phyloP scores from a whole-genome alignment of 2,329 filamentous ascomycete genomes.

The Acrocalymma vagum region DNA sequence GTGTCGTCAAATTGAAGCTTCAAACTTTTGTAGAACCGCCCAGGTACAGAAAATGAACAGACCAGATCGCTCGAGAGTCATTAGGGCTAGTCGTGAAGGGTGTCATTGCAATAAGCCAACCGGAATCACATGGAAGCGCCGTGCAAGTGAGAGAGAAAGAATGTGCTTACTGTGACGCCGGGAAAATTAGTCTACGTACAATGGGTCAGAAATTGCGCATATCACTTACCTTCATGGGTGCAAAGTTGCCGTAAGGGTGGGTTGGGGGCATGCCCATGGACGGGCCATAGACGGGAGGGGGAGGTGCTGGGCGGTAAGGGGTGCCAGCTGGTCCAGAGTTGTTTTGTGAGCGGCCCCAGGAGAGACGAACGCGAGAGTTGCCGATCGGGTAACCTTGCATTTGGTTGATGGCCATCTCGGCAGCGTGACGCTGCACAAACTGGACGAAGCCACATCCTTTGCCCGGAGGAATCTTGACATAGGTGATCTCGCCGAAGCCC shows the following conservation, averaged over 20 bases:
- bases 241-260: conserved; percentile 70
- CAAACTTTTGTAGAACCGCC: conserved; percentile 50
- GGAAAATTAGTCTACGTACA: conserved; percentile 21
- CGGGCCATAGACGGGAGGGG: conserved; percentile 73
- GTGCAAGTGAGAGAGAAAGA: conserved; percentile 44
- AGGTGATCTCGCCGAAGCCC: conserved; percentile 98
- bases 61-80: conserved; percentile 48
- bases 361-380: conserved; percentile 96
- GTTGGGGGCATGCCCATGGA: conserved; percentile 73
- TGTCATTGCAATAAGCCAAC: conserved; percentile 47
- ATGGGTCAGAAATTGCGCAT: conserved; percentile 1
- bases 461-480: conserved; percentile 99
- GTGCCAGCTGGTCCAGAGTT: conserved; percentile 97
- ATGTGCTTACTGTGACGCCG: conserved; percentile 43
- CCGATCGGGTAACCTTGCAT: conserved; percentile 99
- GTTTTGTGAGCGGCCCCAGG: conserved; percentile 98
- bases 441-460: conserved; percentile 99
- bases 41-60: conserved; percentile 41
- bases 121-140: conserved; percentile 43
- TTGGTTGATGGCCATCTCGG: conserved; percentile 99
- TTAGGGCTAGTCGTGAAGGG: conserved; percentile 47
- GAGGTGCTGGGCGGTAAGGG: conserved; percentile 93
- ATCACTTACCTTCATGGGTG: conserved; percentile 69
- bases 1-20: conserved; percentile 45
- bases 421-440: conserved; percentile 97